phyloP scores from a whole-genome alignment of 306 rosid species.

The Cyamopsis tetragonoloba region DNA sequence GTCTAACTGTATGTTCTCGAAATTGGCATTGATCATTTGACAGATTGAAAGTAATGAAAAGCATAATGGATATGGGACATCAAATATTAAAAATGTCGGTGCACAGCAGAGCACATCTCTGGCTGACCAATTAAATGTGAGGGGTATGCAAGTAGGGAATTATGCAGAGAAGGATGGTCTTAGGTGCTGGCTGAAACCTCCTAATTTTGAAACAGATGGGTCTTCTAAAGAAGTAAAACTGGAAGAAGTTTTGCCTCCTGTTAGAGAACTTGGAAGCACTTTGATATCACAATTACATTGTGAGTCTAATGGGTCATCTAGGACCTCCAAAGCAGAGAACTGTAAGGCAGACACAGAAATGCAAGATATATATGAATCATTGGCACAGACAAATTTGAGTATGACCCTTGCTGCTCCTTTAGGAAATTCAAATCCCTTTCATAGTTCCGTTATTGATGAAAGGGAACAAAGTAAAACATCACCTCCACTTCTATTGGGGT shows the following conservation, averaged over 20 bases:
- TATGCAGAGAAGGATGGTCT: conserved; percentile 52
- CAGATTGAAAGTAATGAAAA: conserved; percentile 60
- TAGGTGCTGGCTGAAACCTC: conserved; percentile 65
- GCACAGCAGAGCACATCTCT: conserved; percentile 42
- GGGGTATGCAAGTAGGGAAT: conserved; percentile 42
- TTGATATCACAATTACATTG: conserved; percentile 44
- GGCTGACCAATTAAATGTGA: conserved; percentile 42
- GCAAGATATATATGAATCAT: conserved; percentile 61
- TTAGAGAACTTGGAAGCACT: conserved; percentile 51
- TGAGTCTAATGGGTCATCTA: conserved; percentile 55
- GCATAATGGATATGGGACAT: conserved; percentile 45
- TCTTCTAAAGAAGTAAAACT: conserved; percentile 53
- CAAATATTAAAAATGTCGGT: conserved; percentile 41
- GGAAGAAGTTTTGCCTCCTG: conserved; percentile 49
- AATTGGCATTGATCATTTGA: conserved; percentile 32
- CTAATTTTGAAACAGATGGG: conserved; percentile 43
- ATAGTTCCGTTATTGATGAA: conserved; percentile 49
- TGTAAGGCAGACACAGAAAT: conserved; percentile 47
- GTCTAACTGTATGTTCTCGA: conserved; percentile 5
- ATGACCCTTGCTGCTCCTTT: conserved; percentile 63
- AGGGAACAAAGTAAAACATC: conserved; percentile 60
- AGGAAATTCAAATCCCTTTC: conserved; percentile 49
- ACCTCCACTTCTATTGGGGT: conserved; percentile 52
- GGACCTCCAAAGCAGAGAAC: conserved; percentile 52
- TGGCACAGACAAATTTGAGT: conserved; percentile 70